Evolutionary conservation across 2,329 filamentous ascomycete genomes (phyloP).

Genomic region (Curvularia lunata): DNA sequence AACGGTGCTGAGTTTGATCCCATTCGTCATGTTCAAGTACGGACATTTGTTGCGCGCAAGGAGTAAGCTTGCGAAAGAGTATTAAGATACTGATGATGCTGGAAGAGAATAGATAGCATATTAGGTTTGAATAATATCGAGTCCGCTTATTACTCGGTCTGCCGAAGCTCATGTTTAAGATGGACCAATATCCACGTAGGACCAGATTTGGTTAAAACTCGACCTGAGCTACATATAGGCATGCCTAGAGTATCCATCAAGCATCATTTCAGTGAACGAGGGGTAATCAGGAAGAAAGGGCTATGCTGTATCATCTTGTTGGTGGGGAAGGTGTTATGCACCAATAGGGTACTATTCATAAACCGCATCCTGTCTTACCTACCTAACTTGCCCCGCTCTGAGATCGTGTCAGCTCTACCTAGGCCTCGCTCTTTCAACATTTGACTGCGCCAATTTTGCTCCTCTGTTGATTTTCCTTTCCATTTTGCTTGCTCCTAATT

Average conservation of each 20-base stretch:
- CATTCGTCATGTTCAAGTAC: conserved; percentile 55
- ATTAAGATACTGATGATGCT: conserved; percentile 13
- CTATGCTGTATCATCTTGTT: too few species aligned
- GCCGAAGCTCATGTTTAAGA: background rate
- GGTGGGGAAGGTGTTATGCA: too few species aligned
- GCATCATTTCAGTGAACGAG: too few species aligned
- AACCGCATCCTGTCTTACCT: background rate
- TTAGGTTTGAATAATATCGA: background rate
- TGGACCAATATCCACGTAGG: background rate
- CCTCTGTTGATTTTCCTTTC: background rate
- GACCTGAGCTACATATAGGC: too few species aligned
- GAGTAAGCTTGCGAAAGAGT: conserved; percentile 50
- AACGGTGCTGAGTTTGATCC: conserved; percentile 51
- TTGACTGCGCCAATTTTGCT: background rate
- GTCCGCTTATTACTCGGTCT: background rate
- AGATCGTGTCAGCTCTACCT: background rate
- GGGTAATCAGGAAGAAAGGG: too few species aligned
- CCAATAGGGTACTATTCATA: background rate
- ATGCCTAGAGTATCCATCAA: too few species aligned
- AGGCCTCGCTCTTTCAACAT: background rate
- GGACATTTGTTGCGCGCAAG: conserved; percentile 49
- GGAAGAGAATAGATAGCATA: background rate
- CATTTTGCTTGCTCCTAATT: background rate
- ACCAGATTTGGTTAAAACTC: background rate
- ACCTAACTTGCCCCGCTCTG: background rate